Conservation (phyloP, 176 grass and related monocot genomes). For the Oryza meyeriana region DNA sequence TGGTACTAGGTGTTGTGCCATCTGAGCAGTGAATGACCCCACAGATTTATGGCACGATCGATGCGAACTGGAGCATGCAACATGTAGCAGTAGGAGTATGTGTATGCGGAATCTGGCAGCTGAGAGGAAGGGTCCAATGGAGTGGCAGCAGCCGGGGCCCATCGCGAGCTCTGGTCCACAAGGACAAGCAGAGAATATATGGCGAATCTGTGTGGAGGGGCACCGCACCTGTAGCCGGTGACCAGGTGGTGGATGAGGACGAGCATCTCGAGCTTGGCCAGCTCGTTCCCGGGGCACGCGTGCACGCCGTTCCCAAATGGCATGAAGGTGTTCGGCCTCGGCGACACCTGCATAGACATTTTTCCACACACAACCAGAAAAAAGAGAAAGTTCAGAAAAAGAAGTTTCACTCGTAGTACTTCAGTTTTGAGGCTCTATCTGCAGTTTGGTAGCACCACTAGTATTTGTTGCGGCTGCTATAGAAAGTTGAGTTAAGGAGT, state of each 20-base stretch:
- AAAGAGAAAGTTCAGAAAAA: not conserved
- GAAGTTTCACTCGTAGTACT: not conserved
- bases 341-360: constrained; percentile 48
- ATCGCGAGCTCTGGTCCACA: not conserved
- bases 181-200: constrained; percentile 27
- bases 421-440: not conserved
- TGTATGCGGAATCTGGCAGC: constrained; percentile 7
- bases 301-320: constrained; percentile 86
- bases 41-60: not conserved
- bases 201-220: constrained; percentile 12
- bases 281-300: constrained; percentile 92
- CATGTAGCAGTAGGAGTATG: not conserved
- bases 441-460: not conserved
- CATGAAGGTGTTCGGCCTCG: constrained; percentile 84
- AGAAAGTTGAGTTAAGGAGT: not conserved
- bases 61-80: constrained; percentile 1
- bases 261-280: constrained; percentile 93
- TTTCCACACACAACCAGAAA: not conserved
- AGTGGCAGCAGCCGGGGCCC: constrained; percentile 14
- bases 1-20: not conserved
- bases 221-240: constrained; percentile 74
- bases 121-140: constrained; percentile 2
- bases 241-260: constrained; percentile 87
- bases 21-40: not conserved
- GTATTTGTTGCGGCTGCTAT: not conserved